Conservation (phyloP, 139 green algal species). For the Nannochloris sp. region DNA sequence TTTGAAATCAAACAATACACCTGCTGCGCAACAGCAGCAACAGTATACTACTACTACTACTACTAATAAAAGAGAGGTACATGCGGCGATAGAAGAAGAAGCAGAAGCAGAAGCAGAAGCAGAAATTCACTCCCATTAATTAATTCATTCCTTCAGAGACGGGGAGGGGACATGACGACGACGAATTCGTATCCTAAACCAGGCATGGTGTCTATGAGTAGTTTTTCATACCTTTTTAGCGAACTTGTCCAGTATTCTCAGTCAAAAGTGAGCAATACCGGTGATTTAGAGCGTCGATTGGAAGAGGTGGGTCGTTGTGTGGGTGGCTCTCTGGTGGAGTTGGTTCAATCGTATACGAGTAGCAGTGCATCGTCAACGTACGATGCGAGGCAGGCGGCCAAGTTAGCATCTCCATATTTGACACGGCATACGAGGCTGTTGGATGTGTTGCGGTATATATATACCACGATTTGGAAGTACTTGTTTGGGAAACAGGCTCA, state of each 20-base stretch:
- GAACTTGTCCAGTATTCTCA: conserved; percentile 94
- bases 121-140: no score
- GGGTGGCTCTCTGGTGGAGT: conserved; percentile 76
- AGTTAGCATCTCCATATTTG: no score
- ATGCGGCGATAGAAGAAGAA: no score
- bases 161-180: neutral
- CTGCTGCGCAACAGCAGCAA: no score
- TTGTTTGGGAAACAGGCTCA: conserved; percentile 88
- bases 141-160: no score
- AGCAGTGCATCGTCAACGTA: no score
- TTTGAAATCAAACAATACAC: no score
- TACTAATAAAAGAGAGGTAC: no score
- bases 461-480: conserved; percentile 81
- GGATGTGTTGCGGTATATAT: conserved; percentile 86
- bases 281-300: conserved; percentile 85
- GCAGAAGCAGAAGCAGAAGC: no score
- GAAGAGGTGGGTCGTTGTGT: conserved; percentile 76
- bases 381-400: no score
- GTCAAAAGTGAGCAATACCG: conserved; percentile 68
- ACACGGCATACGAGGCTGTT: conserved; percentile 63
- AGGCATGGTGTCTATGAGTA: conserved; percentile 64
- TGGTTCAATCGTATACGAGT: no score
- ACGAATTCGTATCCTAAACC: neutral
- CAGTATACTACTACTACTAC: no score
- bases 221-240: conserved; percentile 90